Percentiles rank a stretch among this genome's conserved stretches.
These are phyloP conservation scores for Colletotrichum salicis DNA, from an alignment of 2,329 filamentous ascomycete species.

Conservation along the genomic window DNA sequence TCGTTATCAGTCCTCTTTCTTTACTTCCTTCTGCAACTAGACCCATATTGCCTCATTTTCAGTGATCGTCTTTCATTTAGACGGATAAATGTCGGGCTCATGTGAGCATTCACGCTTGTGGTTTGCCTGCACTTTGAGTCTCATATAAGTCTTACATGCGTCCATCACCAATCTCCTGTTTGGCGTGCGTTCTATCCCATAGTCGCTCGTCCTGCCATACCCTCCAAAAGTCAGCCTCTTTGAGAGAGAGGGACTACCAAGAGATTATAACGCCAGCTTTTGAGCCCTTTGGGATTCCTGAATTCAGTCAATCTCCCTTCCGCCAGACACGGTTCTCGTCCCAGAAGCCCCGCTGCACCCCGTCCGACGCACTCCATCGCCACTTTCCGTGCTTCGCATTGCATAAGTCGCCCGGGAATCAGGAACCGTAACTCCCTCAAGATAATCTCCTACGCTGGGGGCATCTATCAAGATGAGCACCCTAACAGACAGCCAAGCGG, in stretches of 20 bases:
- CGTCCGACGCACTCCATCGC: no score
- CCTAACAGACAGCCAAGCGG: constrained; percentile 7
- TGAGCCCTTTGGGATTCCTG: no score
- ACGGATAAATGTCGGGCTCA: constrained; percentile 43
- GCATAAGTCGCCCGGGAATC: no score
- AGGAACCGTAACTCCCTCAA: not conserved
- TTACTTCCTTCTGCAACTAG: not conserved
- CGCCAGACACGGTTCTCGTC: no score
- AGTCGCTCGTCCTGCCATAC: not conserved
- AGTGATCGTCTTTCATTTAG: constrained; percentile 38
- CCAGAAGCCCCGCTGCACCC: no score
- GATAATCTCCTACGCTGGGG: not conserved
- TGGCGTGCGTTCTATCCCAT: constrained; percentile 30
- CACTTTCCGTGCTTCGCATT: no score
- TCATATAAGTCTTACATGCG: constrained; percentile 38
- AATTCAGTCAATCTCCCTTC: no score
- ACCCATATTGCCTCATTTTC: constrained; percentile 5
- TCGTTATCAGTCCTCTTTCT: constrained; percentile 11
- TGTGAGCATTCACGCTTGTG: constrained; percentile 27
- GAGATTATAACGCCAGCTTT: no score
- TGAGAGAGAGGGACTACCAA: not conserved
- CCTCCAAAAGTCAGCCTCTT: not conserved
- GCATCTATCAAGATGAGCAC: constrained; percentile 4
- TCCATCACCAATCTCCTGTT: constrained; percentile 27
- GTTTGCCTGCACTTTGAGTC: constrained; percentile 22